Evolutionary conservation across 2,329 filamentous ascomycete genomes (phyloP), one percentile per base, ranked within the genome.

Genomic region (Aspergillus sp.): DNA sequence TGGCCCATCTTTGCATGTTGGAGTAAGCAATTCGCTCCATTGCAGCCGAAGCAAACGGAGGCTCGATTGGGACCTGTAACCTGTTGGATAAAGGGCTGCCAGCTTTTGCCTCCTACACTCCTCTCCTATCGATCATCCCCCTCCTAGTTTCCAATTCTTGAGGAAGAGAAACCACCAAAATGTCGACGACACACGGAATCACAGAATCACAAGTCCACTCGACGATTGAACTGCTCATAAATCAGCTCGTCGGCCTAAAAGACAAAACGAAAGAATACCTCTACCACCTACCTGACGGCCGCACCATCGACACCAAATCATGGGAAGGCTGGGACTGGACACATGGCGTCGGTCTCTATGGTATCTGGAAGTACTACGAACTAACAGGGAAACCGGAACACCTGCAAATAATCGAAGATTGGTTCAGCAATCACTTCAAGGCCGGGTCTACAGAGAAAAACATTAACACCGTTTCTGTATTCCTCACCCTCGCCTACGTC

Each of bases 381-480:
- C 75, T 92, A 63, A 91, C 88, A 0, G 86, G 85, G 46, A 84
- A 87, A 31, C 71, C 78, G 2, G 73, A 78, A 31, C 83, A 84
- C 55, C 80, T 91, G 17, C 73, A 80, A 60, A 86, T 89, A 61
- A 91, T 93, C 65, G 82, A 89, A 68, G 80, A 84, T 56, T 93
- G 90, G 90, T 93, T 91, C 74, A 77, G 79, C 6, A 82, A 81
- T 46, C 86, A 89, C 7, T 87, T 91, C 60, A 24, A 24, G 24
- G 81, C 80, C 1, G 86, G 86, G 55, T 88, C 81, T 68, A 93
- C 90, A 3, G 91, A 88, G 41, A 93, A 93, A 72, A 93, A 93
- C 73, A 91, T 91, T 80, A 92, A 91, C 78, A 92, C 90, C 15
- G 91, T 93, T 89, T 86, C 88, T 12, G 86, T 86, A 0, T 90